These are phyloP conservation scores for Fomitopsis pinicola DNA, from an alignment of 1,284 basidiomycete genomes.

Conservation along the genomic window DNA sequence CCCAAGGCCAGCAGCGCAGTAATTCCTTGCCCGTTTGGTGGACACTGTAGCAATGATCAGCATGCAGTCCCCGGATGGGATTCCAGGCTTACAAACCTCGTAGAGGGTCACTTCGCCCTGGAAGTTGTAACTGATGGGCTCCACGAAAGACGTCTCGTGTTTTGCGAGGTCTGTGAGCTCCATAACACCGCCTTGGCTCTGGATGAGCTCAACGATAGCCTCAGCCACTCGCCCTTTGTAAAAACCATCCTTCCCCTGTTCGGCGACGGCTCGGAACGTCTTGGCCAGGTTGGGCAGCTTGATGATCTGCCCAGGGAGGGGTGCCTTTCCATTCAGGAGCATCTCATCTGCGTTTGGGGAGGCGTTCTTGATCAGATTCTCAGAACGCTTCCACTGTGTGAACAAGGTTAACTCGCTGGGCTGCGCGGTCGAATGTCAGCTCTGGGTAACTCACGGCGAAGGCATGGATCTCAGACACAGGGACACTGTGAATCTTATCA, in stretches of 20 bases:
- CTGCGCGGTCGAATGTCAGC: background rate
- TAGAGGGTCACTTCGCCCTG: conserved; percentile 77
- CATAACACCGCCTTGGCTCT: conserved; percentile 87
- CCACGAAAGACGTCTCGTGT: conserved; percentile 76
- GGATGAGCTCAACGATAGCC: conserved; percentile 83
- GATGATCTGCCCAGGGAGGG: conserved; percentile 75
- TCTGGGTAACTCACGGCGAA: conserved; percentile 38
- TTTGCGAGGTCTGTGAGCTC: conserved; percentile 82
- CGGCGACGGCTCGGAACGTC: conserved; percentile 79
- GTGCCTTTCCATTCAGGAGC: conserved; percentile 79
- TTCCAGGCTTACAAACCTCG: conserved; percentile 51
- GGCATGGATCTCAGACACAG: conserved; percentile 77
- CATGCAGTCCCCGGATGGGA: background rate
- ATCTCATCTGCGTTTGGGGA: conserved; percentile 83
- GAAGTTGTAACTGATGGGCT: conserved; percentile 91
- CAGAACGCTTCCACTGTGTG: conserved; percentile 69
- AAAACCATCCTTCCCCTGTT: conserved; percentile 85
- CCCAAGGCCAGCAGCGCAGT: conserved; percentile 90
- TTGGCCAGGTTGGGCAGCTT: conserved; percentile 75
- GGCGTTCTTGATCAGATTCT: conserved; percentile 74
- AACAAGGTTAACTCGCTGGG: no score
- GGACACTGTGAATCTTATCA: conserved; percentile 44
- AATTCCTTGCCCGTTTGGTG: conserved; percentile 93
- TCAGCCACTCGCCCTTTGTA: conserved; percentile 89
- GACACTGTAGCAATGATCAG: conserved; percentile 55